A percentile compares a stretch with the other conserved stretches of the same genome.
Evolutionary conservation across 2,329 filamentous ascomycete genomes (phyloP).

Genomic region (Colletotrichum somersetense): DNA sequence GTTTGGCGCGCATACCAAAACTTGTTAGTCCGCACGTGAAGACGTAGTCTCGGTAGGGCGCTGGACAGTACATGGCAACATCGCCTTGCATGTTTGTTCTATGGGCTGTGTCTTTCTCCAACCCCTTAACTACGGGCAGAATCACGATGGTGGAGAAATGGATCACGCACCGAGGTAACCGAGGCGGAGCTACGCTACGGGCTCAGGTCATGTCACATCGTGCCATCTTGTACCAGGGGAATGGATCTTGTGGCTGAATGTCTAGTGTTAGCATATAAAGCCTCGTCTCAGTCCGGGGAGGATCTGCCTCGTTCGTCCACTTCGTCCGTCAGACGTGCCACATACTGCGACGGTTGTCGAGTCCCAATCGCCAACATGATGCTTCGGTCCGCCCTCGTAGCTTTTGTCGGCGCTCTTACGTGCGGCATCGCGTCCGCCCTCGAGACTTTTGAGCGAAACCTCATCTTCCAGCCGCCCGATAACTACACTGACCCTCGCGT

Average conservation of each 20-base stretch:
- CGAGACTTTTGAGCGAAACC: conserved; percentile 46
- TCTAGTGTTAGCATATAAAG: conserved; percentile 23
- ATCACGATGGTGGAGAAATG: not conserved
- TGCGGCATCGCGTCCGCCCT: conserved; percentile 38
- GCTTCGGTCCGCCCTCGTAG: conserved; percentile 39
- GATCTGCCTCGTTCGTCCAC: not conserved
- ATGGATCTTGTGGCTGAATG: conserved; percentile 12
- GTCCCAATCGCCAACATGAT: conserved; percentile 22
- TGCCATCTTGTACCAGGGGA: conserved; percentile 1
- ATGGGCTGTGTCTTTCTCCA: not conserved
- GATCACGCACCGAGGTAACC: conserved; percentile 31
- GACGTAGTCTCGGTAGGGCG: not conserved
- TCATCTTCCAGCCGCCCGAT: conserved; percentile 58
- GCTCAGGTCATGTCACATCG: conserved; percentile 33
- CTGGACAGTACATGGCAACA: not conserved
- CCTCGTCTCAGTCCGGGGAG: not conserved
- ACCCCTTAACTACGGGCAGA: conserved; percentile 15
- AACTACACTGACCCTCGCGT: conserved; percentile 59
- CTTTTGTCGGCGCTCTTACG: conserved; percentile 26
- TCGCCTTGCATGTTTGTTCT: not conserved
- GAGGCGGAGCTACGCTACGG: conserved; percentile 26
- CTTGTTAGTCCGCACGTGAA: not conserved
- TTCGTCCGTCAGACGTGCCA: conserved; percentile 15
- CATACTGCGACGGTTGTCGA: conserved; percentile 22
- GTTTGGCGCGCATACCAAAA: conserved; percentile 34